Evolutionary conservation across 139 green algal species (phyloP), one percentile per base, ranked within the genome.

Genomic region (Coccomyxa sp.): DNA sequence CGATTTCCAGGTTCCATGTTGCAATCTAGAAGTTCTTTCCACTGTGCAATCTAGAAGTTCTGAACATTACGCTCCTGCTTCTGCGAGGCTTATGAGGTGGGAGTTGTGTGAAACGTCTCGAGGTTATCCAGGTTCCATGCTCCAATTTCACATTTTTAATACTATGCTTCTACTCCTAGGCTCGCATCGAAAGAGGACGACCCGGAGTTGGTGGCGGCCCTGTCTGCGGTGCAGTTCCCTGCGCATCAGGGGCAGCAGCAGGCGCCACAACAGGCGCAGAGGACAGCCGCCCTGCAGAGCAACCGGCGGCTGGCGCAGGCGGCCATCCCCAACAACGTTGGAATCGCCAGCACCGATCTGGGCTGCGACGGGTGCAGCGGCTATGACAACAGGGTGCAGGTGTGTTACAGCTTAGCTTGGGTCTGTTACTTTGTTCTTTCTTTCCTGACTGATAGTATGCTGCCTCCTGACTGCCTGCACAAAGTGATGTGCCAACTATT

Each of bases 341-440:
- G 15, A 1, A 28, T 18, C 77, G 58, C 51, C 57, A 45, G 21
- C 51, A 81, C 51, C 45, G 57, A 81, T 32, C 79, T 87, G 11
- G 27, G 38, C 63, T 87, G 84, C 67, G 57, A 82, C 16, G 80
- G 80, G n/a, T 87, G 84, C 57, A 76, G 71, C 27, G 60, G 1
- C 63, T 82, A 74, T 13, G 84, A 87, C 67, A 85, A 66, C 27
- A 57, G 84, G 13, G 51, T 51, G 13, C 11, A 75, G 79, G 79
- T 82, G 45, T 10, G 17, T 38, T 13, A 15, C n/a, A n/a, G n/a
- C n/a, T n/a, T n/a, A n/a, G n/a, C n/a, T n/a, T n/a, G n/a, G n/a
- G n/a, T n/a, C n/a, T n/a, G n/a, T n/a, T 58, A 28, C 28, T 63
- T 30, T 32, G 21, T 10, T 74, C 3, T 30, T 27, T 74, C 66